Conservation (phyloP, 345 rosid genomes). For the Aethionema arabicum region DNA sequence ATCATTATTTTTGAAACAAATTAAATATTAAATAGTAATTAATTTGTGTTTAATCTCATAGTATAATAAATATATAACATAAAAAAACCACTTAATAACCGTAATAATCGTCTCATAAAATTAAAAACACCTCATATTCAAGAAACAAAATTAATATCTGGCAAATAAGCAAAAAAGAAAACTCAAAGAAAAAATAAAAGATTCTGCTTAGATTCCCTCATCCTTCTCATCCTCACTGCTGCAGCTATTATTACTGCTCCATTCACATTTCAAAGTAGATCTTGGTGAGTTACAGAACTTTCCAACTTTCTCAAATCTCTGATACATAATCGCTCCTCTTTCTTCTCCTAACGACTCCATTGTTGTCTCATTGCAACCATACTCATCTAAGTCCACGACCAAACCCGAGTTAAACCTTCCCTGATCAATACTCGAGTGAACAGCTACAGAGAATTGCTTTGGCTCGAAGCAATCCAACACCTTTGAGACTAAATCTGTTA, state of each 20-base stretch:
- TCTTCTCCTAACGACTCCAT: conserved; percentile 53
- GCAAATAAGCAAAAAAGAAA: background rate
- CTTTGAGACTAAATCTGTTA: conserved; percentile 43
- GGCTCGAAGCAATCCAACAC: conserved; percentile 62
- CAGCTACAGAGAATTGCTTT: conserved; percentile 54
- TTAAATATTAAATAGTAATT: too few species aligned
- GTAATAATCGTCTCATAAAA: too few species aligned
- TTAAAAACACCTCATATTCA: too few species aligned
- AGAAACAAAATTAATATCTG: background rate
- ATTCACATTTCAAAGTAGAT: conserved; percentile 38
- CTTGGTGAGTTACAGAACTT: conserved; percentile 28
- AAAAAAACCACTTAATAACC: too few species aligned
- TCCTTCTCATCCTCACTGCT: conserved; percentile 38
- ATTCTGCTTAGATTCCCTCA: conserved; percentile 26
- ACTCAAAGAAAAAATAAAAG: background rate
- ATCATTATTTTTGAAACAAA: too few species aligned
- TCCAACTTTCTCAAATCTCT: conserved; percentile 33
- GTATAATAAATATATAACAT: too few species aligned
- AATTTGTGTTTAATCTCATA: too few species aligned
- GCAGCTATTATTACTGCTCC: conserved; percentile 40
- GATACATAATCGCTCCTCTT: conserved; percentile 34
- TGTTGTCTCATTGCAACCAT: conserved; percentile 37
- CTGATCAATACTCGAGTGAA: conserved; percentile 34
- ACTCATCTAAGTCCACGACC: conserved; percentile 52
- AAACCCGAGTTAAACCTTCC: conserved; percentile 28